phyloP scores from a whole-genome alignment of 2,329 filamentous ascomycete species.

The Aspergillus carbonarius region DNA sequence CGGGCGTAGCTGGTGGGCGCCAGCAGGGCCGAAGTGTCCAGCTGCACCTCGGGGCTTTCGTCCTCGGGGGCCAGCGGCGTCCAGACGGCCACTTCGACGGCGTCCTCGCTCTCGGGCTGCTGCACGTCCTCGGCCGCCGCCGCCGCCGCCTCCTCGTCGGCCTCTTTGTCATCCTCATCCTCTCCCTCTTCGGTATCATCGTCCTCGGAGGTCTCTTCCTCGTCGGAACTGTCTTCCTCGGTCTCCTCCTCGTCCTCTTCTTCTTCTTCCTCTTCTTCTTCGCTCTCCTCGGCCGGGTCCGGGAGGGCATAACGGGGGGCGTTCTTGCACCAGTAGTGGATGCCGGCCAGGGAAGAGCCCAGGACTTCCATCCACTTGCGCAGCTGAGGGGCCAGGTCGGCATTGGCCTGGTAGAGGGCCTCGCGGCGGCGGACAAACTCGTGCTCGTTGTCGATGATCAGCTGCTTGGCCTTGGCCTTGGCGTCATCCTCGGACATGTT shows the following conservation, averaged over 20 bases:
- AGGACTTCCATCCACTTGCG: constrained; percentile 15
- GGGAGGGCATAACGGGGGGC: constrained; percentile 8
- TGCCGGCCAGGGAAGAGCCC: constrained; percentile 10
- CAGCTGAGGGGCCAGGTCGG: constrained; percentile 8
- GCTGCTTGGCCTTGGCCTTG: constrained; percentile 9
- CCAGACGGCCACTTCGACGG: constrained; percentile 4
- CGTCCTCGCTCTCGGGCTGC: not conserved
- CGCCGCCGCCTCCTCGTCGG: too few species aligned
- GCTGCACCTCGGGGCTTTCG: not conserved
- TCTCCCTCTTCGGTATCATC: constrained; percentile 1
- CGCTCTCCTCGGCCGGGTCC: constrained; percentile 4
- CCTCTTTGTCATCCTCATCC: not conserved
- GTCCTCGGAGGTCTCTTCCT: not conserved
- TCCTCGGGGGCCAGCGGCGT: constrained; percentile 7
- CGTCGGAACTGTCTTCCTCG: constrained; percentile 1
- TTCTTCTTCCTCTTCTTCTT: too few species aligned
- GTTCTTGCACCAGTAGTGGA: constrained; percentile 15
- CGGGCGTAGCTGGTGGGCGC: constrained; percentile 26
- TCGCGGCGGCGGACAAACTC: constrained; percentile 12
- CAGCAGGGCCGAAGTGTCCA: constrained; percentile 8
- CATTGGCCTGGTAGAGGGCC: constrained; percentile 8
- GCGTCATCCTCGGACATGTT: constrained; percentile 13
- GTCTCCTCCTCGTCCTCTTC: not conserved
- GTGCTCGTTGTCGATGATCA: constrained; percentile 12
- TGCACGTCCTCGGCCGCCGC: not conserved